Evolutionary conservation across 495 filamentous ascomycete species (phyloP).

Genomic region (Aspergillus ellipticus): DNA sequence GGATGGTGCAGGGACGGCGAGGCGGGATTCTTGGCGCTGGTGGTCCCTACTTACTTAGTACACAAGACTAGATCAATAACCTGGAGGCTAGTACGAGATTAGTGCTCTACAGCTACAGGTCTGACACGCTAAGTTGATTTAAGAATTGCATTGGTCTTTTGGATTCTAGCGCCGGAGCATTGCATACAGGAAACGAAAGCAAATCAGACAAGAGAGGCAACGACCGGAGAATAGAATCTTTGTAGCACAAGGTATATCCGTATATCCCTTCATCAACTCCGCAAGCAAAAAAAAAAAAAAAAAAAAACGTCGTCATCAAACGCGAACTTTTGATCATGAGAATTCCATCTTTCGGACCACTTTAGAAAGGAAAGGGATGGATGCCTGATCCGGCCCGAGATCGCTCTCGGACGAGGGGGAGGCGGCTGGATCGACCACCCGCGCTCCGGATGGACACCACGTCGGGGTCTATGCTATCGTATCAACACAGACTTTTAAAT

Average conservation of each 20-base stretch:
- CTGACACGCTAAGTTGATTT: too few species aligned
- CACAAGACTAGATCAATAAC: too few species aligned
- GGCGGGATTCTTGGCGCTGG: too few species aligned
- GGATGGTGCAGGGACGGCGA: too few species aligned
- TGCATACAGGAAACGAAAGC: not conserved
- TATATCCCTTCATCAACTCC: constrained; percentile 13
- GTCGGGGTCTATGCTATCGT: not conserved
- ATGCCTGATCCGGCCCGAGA: not conserved
- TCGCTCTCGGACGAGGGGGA: not conserved
- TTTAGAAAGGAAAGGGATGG: not conserved
- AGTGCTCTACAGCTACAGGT: too few species aligned
- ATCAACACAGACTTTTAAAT: not conserved
- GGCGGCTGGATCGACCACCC: too few species aligned
- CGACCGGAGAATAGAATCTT: not conserved
- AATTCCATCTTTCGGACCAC: constrained; percentile 1
- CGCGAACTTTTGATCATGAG: constrained; percentile 17
- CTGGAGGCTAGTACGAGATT: too few species aligned
- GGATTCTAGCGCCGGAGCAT: not conserved
- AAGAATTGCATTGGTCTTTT: not conserved
- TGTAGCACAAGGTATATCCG: constrained; percentile 18
- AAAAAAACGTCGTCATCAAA: constrained; percentile 13
- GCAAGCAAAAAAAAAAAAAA: constrained; percentile 1
- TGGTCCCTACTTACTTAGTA: too few species aligned
- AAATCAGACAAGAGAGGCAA: not conserved
- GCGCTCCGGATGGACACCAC: too few species aligned